These are phyloP conservation scores for Metschnikowia hibisci DNA, from an alignment of 805 yeast genomes.

Conservation along the genomic window DNA sequence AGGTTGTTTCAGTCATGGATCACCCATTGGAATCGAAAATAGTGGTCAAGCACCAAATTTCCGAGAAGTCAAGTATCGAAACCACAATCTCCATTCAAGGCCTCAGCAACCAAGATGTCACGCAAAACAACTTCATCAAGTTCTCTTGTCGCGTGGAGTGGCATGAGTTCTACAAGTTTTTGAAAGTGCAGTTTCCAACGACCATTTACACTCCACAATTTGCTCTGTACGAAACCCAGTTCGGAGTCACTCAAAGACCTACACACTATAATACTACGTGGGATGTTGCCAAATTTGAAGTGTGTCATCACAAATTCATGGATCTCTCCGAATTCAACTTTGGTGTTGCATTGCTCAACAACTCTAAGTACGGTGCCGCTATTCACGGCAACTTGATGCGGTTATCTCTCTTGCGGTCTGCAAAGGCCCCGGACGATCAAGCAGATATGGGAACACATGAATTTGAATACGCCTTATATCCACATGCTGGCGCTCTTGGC, in stretches of 20 bases:
- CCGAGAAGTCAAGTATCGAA: slow-evolving; percentile 53
- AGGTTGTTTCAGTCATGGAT: slow-evolving; percentile 38
- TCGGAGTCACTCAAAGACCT: slow-evolving; percentile 86
- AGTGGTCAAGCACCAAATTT: slow-evolving; percentile 56
- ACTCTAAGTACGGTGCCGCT: slow-evolving; percentile 87
- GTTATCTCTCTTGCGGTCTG: slow-evolving; percentile 78
- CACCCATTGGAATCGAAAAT: slow-evolving; percentile 64
- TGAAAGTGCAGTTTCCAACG: slow-evolving; percentile 94
- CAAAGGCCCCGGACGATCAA: slow-evolving; percentile 90
- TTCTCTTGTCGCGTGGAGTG: slow-evolving; percentile 59
- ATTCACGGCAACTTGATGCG: slow-evolving; percentile 92
- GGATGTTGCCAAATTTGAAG: slow-evolving; percentile 97
- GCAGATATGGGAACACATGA: slow-evolving; percentile 92
- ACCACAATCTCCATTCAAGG: slow-evolving; percentile 72
- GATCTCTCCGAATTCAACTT: slow-evolving; percentile 83
- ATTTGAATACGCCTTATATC: slow-evolving; percentile 79
- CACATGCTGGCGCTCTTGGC: slow-evolving; percentile 70
- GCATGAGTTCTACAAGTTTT: slow-evolving; percentile 83
- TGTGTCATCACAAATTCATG: slow-evolving; percentile 89
- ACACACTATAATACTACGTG: slow-evolving; percentile 93
- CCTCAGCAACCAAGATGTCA: slow-evolving; percentile 40
- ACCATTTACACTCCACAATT: slow-evolving; percentile 61
- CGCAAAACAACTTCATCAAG: slow-evolving; percentile 32
- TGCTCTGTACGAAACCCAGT: slow-evolving; percentile 91
- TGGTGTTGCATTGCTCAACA: slow-evolving; percentile 83